These are phyloP conservation scores for Alternaria postmessia DNA, from an alignment of 2,329 filamentous ascomycete species.

Conservation along the genomic window DNA sequence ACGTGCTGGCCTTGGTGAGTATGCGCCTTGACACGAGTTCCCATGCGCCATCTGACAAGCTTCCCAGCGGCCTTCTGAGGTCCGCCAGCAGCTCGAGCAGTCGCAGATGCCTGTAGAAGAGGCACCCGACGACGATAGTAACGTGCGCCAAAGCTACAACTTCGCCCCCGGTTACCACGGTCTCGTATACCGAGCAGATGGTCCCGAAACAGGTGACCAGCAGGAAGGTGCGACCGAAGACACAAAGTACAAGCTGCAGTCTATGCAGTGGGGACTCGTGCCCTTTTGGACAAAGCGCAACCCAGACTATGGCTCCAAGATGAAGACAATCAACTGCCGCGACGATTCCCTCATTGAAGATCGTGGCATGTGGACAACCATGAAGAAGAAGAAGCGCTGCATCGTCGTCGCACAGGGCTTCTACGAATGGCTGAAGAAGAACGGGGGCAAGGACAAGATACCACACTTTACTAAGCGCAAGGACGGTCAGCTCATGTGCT, in stretches of 20 bases:
- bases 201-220: constrained; percentile 65
- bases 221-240: constrained; percentile 35
- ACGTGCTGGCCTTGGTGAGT: constrained; percentile 68
- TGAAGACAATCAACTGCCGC: constrained; percentile 95
- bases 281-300: constrained; percentile 92
- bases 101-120: constrained; percentile 77
- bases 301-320: constrained; percentile 76
- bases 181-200: constrained; percentile 82
- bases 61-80: constrained; percentile 74
- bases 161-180: constrained; percentile 90
- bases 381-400: constrained; percentile 90
- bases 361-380: constrained; percentile 87
- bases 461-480: constrained; percentile 85
- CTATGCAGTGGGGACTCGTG: constrained; percentile 95
- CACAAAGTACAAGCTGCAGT: constrained; percentile 80
- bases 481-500: constrained; percentile 84
- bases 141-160: constrained; percentile 81
- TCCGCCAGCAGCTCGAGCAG: constrained; percentile 76
- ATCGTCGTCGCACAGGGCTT: constrained; percentile 90
- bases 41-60: constrained; percentile 18
- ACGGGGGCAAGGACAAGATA: constrained; percentile 76
- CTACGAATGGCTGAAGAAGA: constrained; percentile 93
- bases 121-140: constrained; percentile 72
- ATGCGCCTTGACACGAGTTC: neutral
- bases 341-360: constrained; percentile 82